Percentiles rank a stretch among this genome's conserved stretches.
Evolutionary conservation across 2,329 filamentous ascomycete genomes (phyloP).

Genomic region (Aspergillus sp.): DNA sequence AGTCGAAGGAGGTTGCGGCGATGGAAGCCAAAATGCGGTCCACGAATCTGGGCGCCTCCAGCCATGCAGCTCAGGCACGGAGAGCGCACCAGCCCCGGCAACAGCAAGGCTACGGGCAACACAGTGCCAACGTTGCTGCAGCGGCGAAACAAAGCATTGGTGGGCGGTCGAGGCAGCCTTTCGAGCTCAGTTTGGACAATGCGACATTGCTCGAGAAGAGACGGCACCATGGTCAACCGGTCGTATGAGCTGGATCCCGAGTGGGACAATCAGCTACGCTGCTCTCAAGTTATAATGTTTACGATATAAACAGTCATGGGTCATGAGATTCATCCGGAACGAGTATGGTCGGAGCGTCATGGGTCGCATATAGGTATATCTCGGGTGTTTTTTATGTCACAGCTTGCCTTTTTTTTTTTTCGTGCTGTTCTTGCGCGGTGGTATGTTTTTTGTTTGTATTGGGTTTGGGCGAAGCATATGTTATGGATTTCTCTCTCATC

Average conservation of each 20-base stretch:
- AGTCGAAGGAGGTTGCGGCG: conserved; percentile 61
- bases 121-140: conserved; percentile 78
- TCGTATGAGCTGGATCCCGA: conserved; percentile 17
- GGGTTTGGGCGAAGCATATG: conserved; percentile 18
- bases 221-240: conserved; percentile 32
- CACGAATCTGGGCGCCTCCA: conserved; percentile 66
- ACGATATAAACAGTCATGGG: conserved; percentile 4
- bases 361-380: conserved; percentile 4
- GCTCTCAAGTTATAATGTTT: conserved; percentile 1
- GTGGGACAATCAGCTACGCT: neutral
- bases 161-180: conserved; percentile 72
- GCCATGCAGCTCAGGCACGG: conserved; percentile 62
- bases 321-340: conserved; percentile 8
- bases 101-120: conserved; percentile 76
- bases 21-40: conserved; percentile 87
- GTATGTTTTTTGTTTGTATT: conserved; percentile 11
- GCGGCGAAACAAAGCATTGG: conserved; percentile 81
- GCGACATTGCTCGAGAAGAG: conserved; percentile 80
- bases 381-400: conserved; percentile 3
- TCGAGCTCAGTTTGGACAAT: conserved; percentile 89
- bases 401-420: neutral
- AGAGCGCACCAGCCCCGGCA: conserved; percentile 54
- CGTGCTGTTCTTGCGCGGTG: conserved; percentile 7
- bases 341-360: conserved; percentile 4
- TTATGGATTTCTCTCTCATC: conserved; percentile 17